Conservation (phyloP, 495 filamentous ascomycete genomes). For the Annulohypoxylon nitens region DNA sequence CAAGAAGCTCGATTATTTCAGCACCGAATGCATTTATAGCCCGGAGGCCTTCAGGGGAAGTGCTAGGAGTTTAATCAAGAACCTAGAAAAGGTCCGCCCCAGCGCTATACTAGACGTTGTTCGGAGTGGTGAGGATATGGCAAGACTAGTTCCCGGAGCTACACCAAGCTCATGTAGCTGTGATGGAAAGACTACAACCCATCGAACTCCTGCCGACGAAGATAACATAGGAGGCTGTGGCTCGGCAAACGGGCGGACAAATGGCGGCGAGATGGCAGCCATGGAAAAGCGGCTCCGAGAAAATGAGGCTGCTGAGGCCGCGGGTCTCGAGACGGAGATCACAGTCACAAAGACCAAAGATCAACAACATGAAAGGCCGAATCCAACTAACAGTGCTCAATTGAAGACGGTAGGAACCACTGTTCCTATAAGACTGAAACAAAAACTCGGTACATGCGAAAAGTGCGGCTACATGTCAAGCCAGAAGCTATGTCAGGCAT, state of each 20-base stretch:
- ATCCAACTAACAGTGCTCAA: constrained; percentile 24
- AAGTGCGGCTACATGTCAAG: constrained; percentile 96
- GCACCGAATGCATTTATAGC: constrained; percentile 97
- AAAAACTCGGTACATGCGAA: constrained; percentile 86
- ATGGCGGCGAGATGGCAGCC: constrained; percentile 88
- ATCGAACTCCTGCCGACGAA: constrained; percentile 61
- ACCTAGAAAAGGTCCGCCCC: constrained; percentile 89
- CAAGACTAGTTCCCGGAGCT: constrained; percentile 79
- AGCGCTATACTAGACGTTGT: constrained; percentile 96
- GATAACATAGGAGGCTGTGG: constrained; percentile 81
- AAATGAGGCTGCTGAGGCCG: constrained; percentile 70
- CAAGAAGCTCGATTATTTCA: constrained; percentile 97
- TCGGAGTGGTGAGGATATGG: constrained; percentile 96
- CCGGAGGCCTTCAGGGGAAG: constrained; percentile 98
- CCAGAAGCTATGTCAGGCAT: constrained; percentile 95
- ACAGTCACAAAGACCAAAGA: constrained; percentile 54
- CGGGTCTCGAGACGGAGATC: constrained; percentile 78
- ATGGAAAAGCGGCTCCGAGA: constrained; percentile 85
- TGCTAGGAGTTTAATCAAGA: constrained; percentile 92
- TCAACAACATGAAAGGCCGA: constrained; percentile 37
- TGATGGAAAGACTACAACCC: constrained; percentile 47
- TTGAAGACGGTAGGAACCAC: constrained; percentile 45
- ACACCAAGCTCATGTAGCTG: constrained; percentile 54
- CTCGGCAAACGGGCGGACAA: constrained; percentile 74
- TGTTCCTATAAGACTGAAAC: constrained; percentile 55